Base-by-base conservation (phyloP, 2,329 filamentous ascomycete genomes). In the Stagonosporopsis cucurbitacearum region DNA sequence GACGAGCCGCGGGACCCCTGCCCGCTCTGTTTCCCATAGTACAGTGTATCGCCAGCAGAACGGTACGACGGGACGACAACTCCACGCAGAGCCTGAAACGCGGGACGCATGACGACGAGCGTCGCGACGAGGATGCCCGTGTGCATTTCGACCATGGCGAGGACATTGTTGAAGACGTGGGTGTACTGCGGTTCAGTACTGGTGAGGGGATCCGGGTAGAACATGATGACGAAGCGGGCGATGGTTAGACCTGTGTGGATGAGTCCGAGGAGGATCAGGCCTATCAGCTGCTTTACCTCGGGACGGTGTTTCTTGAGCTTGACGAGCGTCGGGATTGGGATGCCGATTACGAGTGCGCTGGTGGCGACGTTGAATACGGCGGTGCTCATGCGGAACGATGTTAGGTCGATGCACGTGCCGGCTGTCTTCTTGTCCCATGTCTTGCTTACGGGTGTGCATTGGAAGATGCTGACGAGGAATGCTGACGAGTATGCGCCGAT, bases 221-320 rank as follows among this genome's bases (percentile, higher is more conserved):
- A 59, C 57, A 59, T 56, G 19, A 59, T 59, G 33, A 56, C 44
- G 32, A 58, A 55, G 9, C 56, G 50, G 22, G 56, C 47, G 51
- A 58, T 54, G 20, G 50, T 54, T 0, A 58, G 35, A 8, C 56
- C 43, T 3, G 56, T 55, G 26, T 58, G 56, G 1, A 58, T 32
- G 11, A 42, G 30, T n/a, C 56, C 56, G 1, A 58, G 47, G 13
- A 58, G 56, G 8, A 58, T 52, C 1, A 58, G 43, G 1, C 46
- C 56, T 2, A 58, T 43, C 6, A 58, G 37, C 19, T 51, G 51
- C 20, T 51, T 54, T 4, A 58, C 51, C 33, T 58, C 56, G 5
- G 56, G 56, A 4, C 56, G 50, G 28, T 58, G 50, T 25, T 46
- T 51, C 35, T 54, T 54, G 6, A 58, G 33, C 17, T 33, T 54